phyloP scores from a whole-genome alignment of 2,329 filamentous ascomycete species.

The Esteya vermicola region DNA sequence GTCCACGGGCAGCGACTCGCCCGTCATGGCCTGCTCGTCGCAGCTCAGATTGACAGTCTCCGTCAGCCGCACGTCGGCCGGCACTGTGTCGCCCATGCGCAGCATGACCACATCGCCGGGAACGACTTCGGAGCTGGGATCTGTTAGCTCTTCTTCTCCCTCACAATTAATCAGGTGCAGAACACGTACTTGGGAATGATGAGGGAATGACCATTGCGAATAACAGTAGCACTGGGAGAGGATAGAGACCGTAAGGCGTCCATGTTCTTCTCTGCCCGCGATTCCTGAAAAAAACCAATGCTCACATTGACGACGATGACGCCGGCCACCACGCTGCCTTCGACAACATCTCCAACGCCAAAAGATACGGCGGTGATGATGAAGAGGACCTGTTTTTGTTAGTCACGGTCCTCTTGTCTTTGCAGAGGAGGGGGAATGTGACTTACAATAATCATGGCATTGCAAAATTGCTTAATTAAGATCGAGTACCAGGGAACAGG shows the following conservation, averaged over 20 bases:
- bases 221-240: slow-evolving; percentile 46
- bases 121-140: slow-evolving; percentile 42
- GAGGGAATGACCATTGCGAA: slow-evolving; percentile 43
- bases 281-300: slow-evolving; percentile 54
- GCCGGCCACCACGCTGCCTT: slow-evolving; percentile 19
- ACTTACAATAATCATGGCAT: slow-evolving; percentile 61
- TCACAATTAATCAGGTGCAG: neutral
- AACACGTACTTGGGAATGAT: slow-evolving; percentile 41
- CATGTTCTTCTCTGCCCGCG: slow-evolving; percentile 52
- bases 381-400: slow-evolving; percentile 47
- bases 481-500: slow-evolving; percentile 60
- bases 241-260: slow-evolving; percentile 47
- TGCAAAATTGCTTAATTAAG: slow-evolving; percentile 56
- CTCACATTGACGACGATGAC: slow-evolving; percentile 47
- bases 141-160: too few species aligned
- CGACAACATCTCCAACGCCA: slow-evolving; percentile 36
- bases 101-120: slow-evolving; percentile 57
- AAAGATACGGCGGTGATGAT: slow-evolving; percentile 64
- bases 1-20: slow-evolving; percentile 59
- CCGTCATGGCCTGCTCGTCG: slow-evolving; percentile 65
- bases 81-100: slow-evolving; percentile 61
- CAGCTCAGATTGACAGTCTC: slow-evolving; percentile 67
- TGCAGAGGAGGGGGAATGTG: neutral
- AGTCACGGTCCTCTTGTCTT: slow-evolving; percentile 7
- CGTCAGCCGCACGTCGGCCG: slow-evolving; percentile 56